A percentile compares a stretch with the other conserved stretches of the same genome.
These are phyloP conservation scores for Globisporangium okanoganense DNA, from an alignment of 352 stramenopile genomes.

Conservation along the genomic window DNA sequence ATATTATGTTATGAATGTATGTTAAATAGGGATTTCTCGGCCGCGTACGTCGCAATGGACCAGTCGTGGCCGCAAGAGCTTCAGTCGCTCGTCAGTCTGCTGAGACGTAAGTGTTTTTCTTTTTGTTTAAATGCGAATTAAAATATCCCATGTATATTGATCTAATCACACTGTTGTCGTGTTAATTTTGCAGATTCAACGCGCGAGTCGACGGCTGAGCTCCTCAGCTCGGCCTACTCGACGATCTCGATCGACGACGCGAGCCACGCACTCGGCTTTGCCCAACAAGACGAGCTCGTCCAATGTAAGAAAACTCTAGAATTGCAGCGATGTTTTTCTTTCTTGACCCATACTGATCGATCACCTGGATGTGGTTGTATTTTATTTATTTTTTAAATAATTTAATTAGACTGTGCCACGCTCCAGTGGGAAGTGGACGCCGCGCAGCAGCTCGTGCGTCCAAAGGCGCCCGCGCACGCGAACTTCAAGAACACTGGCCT, in stretches of 20 bases:
- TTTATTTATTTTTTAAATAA: not conserved
- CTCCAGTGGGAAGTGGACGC: slow-evolving; percentile 43
- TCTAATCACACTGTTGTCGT: not conserved
- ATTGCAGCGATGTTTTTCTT: too few relatives aligned
- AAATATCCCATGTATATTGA: not conserved
- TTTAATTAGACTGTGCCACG: slow-evolving; percentile 36
- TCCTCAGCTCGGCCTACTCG: slow-evolving; percentile 63
- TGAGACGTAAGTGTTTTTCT: slow-evolving; percentile 38
- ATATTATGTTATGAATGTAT: not conserved
- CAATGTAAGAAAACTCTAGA: slow-evolving; percentile 32
- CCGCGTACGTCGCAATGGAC: slow-evolving; percentile 52
- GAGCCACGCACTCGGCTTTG: slow-evolving; percentile 43
- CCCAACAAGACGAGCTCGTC: slow-evolving; percentile 32
- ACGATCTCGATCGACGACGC: slow-evolving; percentile 48
- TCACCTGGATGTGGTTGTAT: too few relatives aligned
- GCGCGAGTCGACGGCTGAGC: slow-evolving; percentile 38
- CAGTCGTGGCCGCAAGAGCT: slow-evolving; percentile 41
- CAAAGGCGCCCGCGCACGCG: slow-evolving; percentile 32
- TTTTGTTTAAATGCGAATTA: not conserved
- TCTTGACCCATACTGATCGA: too few relatives aligned
- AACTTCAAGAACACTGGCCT: slow-evolving; percentile 29
- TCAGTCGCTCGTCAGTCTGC: slow-evolving; percentile 31
- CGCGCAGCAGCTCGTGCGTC: slow-evolving; percentile 34
- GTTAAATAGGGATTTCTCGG: slow-evolving; percentile 37
- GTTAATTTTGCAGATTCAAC: slow-evolving; percentile 36